Conservation (phyloP, 352 stramenopile species). For the Blastocystis sp. region DNA sequence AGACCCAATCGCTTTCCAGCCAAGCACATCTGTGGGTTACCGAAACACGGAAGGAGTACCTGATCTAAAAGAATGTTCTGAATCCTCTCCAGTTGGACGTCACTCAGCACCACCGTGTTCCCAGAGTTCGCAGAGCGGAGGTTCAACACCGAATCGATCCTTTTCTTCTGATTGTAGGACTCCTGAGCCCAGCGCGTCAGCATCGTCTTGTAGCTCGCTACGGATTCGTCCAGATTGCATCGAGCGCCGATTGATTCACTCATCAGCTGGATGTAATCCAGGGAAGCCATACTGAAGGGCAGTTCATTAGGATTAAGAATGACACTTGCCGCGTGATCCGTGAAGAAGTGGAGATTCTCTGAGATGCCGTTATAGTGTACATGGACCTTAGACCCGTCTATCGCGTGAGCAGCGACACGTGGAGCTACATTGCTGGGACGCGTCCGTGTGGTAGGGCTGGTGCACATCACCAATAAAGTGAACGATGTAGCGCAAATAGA, state of each 20-base stretch:
- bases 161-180: background rate
- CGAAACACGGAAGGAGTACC: background rate
- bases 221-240: background rate
- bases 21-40: slow-evolving; percentile 29
- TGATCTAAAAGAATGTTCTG: slow-evolving; percentile 25
- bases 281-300: background rate
- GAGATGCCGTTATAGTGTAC: background rate
- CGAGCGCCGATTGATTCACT: background rate
- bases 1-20: slow-evolving; percentile 6
- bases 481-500: slow-evolving; percentile 45
- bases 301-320: slow-evolving; percentile 29
- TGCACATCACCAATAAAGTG: slow-evolving; percentile 54
- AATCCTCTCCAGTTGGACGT: background rate
- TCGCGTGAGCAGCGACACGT: background rate
- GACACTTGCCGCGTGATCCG: slow-evolving; percentile 20
- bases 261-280: slow-evolving; percentile 1
- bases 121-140: background rate
- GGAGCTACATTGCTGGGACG: slow-evolving; percentile 6
- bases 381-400: slow-evolving; percentile 23
- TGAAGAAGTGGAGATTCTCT: slow-evolving; percentile 68
- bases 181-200: background rate
- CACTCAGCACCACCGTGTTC: background rate
- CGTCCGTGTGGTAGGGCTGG: slow-evolving; percentile 38
- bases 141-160: slow-evolving; percentile 1
- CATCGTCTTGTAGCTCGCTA: background rate